Evolutionary conservation across 495 filamentous ascomycete genomes (phyloP), one percentile per base, ranked within the genome.

Genomic region (Hamigera avellanea): DNA sequence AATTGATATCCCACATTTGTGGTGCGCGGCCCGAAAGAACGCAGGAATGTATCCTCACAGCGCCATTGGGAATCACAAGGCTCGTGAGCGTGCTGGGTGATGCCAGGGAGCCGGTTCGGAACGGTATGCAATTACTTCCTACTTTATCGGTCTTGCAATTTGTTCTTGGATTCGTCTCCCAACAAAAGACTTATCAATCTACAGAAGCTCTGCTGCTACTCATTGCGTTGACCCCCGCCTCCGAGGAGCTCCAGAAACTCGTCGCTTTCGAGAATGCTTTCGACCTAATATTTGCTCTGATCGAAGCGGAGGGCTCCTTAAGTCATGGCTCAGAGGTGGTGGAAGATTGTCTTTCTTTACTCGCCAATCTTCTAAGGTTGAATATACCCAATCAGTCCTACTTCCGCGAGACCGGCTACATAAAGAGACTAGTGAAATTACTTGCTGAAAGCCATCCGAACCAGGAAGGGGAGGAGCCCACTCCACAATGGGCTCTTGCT

Each of bases 181-280:
- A 7, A 26, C 61, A 30, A 19, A 35, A 1, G 18, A 6, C 30
- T 32, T 6, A 25, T 38, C 0, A 14, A 28, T 40, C 26, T 30
- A 32, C 40, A 80, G 81, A 80, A 54, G 78, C 74, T 16, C 65
- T 86, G 13, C 51, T 83, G 15, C 62, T 86, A 23, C 69, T 84
- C 23, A 81, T 76, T 35, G 75, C 78, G 26, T 62, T 86, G 32
- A 81, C 81, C 2, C 73, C 75, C 17, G 67, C 76, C 14, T 82
- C 79, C n/a, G 61, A 77, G 32, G 81, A 95, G 43, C 70, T 96
- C 10, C 88, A 95, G 46, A 95, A 96, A 54, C 72, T 95, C 6
- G 84, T 98, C 15, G 87, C 86, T 0, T 95, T 94, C 42, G 86
- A 95, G 45, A 89, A 88, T 63, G 81, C 86, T 0, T 96, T 96